These are phyloP conservation scores for Emericellopsis cladophorae DNA, from an alignment of 2,329 filamentous ascomycete species.

Conservation along the genomic window DNA sequence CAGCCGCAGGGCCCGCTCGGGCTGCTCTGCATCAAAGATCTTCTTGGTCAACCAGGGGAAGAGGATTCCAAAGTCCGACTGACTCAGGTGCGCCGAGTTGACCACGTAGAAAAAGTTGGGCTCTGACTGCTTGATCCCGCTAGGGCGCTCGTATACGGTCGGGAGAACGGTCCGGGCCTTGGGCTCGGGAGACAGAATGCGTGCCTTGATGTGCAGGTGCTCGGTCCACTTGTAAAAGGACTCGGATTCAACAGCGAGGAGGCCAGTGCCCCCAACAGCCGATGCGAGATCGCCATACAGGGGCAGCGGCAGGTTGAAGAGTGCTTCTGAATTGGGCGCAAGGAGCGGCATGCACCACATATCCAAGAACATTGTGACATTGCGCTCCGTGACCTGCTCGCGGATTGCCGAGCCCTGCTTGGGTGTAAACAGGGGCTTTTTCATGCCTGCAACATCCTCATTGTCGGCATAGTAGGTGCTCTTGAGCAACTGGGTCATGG, in stretches of 20 bases:
- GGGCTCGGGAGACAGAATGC: slow-evolving; percentile 47
- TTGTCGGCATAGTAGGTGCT: slow-evolving; percentile 54
- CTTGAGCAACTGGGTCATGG: slow-evolving; percentile 66
- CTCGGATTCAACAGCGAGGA: slow-evolving; percentile 63
- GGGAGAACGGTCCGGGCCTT: slow-evolving; percentile 25
- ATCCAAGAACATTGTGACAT: slow-evolving; percentile 59
- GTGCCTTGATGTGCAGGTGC: slow-evolving; percentile 58
- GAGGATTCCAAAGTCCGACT: slow-evolving; percentile 72
- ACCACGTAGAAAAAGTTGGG: slow-evolving; percentile 66
- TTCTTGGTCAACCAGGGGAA: slow-evolving; percentile 59
- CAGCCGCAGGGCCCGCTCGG: slow-evolving; percentile 44
- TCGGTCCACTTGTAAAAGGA: slow-evolving; percentile 68
- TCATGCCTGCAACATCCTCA: slow-evolving; percentile 30
- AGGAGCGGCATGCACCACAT: slow-evolving; percentile 69
- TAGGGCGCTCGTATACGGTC: slow-evolving; percentile 25
- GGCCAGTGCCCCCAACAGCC: slow-evolving; percentile 39
- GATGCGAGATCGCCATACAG: slow-evolving; percentile 41
- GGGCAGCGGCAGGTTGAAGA: slow-evolving; percentile 64
- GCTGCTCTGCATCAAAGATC: slow-evolving; percentile 43
- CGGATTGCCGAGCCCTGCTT: slow-evolving; percentile 39
- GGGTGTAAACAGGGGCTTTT: slow-evolving; percentile 50
- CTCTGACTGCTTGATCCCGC: slow-evolving; percentile 27
- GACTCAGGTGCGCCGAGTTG: slow-evolving; percentile 66
- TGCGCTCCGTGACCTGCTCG: slow-evolving; percentile 54
- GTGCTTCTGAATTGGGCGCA: slow-evolving; percentile 45